These are phyloP conservation scores for Moricandia arvensis DNA, from an alignment of 345 rosid genomes.

Conservation along the genomic window DNA sequence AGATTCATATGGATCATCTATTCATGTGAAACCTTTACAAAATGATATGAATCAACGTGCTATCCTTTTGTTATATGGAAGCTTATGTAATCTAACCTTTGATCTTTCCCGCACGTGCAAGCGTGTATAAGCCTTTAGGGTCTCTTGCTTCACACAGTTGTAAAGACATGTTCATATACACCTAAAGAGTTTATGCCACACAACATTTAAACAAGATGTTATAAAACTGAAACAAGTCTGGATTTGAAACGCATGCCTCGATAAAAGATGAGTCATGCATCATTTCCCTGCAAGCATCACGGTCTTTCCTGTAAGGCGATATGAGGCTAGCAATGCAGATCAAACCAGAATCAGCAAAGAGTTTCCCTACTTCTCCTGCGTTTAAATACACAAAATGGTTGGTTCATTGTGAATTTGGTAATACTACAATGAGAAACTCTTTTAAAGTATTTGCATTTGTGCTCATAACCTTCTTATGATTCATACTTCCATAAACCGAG, in stretches of 20 bases:
- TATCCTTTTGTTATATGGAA: slow-evolving; percentile 9
- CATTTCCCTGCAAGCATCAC: slow-evolving; percentile 85
- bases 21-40: slow-evolving; percentile 82
- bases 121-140: slow-evolving; percentile 86
- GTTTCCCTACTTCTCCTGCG: slow-evolving; percentile 76
- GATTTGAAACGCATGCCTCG: slow-evolving; percentile 54
- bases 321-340: slow-evolving; percentile 91
- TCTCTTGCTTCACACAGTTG: slow-evolving; percentile 85
- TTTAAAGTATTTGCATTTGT: background rate
- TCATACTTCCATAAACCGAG: background rate
- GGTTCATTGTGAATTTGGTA: too few species aligned
- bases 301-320: slow-evolving; percentile 85
- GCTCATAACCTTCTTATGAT: background rate
- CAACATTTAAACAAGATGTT: background rate
- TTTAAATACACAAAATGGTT: too few species aligned
- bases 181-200: slow-evolving; percentile 59
- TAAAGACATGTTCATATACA: slow-evolving; percentile 84
- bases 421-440: too few species aligned
- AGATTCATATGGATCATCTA: slow-evolving; percentile 90
- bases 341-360: slow-evolving; percentile 87
- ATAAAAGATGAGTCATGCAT: slow-evolving; percentile 60
- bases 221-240: slow-evolving; percentile 1
- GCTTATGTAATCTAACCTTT: slow-evolving; percentile 52
- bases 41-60: background rate
- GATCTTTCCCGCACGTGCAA: slow-evolving; percentile 89